Conservation (phyloP, 768 basidiomycete genomes). For the Leucosporidium yakuticum region DNA sequence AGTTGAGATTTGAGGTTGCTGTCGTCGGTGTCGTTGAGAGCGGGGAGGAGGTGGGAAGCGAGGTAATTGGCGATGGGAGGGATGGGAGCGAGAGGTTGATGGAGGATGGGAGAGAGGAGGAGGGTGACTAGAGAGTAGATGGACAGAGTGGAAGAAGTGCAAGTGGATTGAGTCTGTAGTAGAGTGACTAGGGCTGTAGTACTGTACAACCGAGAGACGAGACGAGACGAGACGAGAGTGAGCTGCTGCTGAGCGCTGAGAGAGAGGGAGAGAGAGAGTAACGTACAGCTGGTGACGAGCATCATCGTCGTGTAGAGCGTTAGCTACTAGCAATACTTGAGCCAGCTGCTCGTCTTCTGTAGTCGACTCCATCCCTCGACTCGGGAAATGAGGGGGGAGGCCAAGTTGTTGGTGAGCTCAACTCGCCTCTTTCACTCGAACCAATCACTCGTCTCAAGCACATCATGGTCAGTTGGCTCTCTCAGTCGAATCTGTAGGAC, state of each 20-base stretch:
- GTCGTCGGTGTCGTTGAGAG: not conserved
- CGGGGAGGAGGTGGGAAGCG: conserved; percentile 12
- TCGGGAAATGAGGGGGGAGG: no score
- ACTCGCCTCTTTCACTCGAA: not conserved
- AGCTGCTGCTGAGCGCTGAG: not conserved
- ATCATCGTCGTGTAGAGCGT: not conserved
- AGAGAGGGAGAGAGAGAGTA: not conserved
- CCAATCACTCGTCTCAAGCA: no score
- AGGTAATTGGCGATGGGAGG: conserved; percentile 11
- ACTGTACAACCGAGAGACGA: not conserved
- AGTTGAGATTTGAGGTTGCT: conserved; percentile 43
- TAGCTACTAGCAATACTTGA: not conserved
- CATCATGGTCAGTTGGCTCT: no score
- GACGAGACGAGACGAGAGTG: not conserved
- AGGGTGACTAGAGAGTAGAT: not conserved
- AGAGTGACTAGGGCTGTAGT: not conserved
- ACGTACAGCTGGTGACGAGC: not conserved
- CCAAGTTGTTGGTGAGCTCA: no score
- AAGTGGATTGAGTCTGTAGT: not conserved
- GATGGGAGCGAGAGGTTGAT: not conserved
- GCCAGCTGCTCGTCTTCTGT: no score
- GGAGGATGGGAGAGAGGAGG: not conserved
- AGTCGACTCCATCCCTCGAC: no score
- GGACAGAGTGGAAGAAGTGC: not conserved
- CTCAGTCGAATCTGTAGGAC: no score